Base-by-base conservation (phyloP, 345 rosid genomes). In the Euphorbia lathyris region DNA sequence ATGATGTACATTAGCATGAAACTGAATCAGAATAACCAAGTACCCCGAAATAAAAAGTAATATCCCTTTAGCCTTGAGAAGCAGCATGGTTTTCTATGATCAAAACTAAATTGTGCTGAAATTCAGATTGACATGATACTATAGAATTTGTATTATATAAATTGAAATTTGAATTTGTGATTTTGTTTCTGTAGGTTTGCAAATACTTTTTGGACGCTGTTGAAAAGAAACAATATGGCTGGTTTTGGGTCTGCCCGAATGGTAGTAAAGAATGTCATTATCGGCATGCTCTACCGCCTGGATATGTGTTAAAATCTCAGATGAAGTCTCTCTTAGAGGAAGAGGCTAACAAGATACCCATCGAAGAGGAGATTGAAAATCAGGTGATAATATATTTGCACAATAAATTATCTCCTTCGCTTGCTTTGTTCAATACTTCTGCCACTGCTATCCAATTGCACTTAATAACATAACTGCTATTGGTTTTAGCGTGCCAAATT, bases 281-380 rank as follows among this genome's bases (percentile, higher is more conserved):
- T 79, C 90, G 98, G 56, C 98, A 94, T 79, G 96, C 98, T 29
- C 93, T 94, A 82, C 98, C 98, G 68, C 95, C 97, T 40, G 97
- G 98, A 36, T 94, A 91, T 79, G 62, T 94, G 67, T 80, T 91
- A 65, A 91, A 89, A 76, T 94, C 98, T 71, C 97, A 94, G 77
- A 94, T 94, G 98, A 94, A 91, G 79, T 95, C 98, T 10, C 86
- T 94, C 73, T 81, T 94, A 71, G 98, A 91, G 65, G 97, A 87
- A 78, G 97, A 94, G 76, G 72, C 86, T 57, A 81, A 90, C 2
- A 94, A 88, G 87, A 70, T 86, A 63, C 70, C 97, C 22, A 78
- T 94, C 57, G 98, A 94, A 72, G 97, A 95, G 29, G 96, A 92
- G 81, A 95, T 95, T 64, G 99, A 95, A 78, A 85, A 86, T 48